Conservation (phyloP, 2,329 filamentous ascomycete genomes). For the Beauveria varroae region DNA sequence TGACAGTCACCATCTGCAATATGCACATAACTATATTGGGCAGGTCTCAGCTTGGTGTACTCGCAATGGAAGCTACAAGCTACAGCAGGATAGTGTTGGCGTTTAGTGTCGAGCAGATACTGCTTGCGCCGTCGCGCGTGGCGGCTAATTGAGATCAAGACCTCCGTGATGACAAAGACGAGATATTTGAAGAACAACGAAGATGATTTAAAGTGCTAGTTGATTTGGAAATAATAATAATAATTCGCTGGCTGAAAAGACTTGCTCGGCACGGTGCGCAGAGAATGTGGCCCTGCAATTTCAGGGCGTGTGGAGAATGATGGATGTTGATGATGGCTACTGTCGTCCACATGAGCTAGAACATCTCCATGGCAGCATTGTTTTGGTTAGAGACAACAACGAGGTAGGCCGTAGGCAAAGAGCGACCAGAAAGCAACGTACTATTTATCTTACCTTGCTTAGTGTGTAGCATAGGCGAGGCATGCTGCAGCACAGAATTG, state of each 20-base stretch:
- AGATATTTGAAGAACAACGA: background rate
- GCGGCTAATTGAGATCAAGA: background rate
- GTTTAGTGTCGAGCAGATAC: no score
- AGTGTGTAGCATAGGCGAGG: background rate
- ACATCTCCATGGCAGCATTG: background rate
- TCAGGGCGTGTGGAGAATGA: background rate
- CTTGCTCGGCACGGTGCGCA: background rate
- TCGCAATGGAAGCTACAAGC: background rate
- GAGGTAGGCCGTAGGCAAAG: background rate
- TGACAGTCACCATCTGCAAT: background rate
- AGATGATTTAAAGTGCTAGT: background rate
- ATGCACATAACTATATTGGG: background rate
- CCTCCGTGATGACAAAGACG: background rate
- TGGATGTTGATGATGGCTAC: background rate
- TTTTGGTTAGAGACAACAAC: background rate
- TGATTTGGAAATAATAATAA: background rate
- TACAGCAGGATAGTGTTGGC: no score
- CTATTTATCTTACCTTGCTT: no score
- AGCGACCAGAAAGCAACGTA: background rate
- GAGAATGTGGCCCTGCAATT: background rate
- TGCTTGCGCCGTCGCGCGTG: no score
- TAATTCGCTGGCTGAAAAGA: background rate
- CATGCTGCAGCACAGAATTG: background rate
- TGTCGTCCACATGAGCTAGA: background rate
- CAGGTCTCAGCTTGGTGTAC: background rate